These are phyloP conservation scores for Chalciporus pseudorubinellus DNA, from an alignment of 768 basidiomycete genomes.

Conservation along the genomic window DNA sequence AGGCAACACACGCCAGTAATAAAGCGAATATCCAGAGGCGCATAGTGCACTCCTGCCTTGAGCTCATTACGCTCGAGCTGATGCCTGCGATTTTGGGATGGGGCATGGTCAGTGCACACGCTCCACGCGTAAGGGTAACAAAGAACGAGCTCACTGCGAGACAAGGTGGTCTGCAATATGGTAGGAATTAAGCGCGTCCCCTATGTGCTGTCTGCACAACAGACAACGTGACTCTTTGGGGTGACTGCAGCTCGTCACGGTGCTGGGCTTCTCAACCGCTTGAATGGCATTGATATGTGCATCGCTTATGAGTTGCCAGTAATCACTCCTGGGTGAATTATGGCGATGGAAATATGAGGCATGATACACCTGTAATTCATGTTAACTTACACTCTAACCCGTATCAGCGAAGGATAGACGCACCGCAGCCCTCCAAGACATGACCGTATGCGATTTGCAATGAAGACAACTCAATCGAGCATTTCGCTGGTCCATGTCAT, in stretches of 20 bases:
- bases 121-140: not conserved
- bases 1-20: not conserved
- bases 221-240: not conserved
- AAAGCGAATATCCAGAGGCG: not conserved
- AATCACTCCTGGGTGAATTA: not conserved
- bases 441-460: not conserved
- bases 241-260: not conserved
- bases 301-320: conserved; percentile 13
- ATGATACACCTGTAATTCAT: conserved; percentile 8
- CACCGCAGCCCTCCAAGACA: conserved; percentile 15
- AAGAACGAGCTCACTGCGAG: not conserved
- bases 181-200: not conserved
- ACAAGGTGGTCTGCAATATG: not conserved
- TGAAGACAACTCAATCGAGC: conserved; percentile 7
- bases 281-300: conserved; percentile 6
- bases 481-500: conserved; percentile 12
- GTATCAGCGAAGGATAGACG: not conserved
- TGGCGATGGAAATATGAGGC: not conserved
- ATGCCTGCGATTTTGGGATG: not conserved
- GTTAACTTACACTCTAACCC: not conserved
- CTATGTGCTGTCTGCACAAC: conserved; percentile 9
- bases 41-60: not conserved
- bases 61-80: not conserved
- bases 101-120: not conserved
- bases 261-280: conserved; percentile 1